Conservation (phyloP, 306 rosid genomes). For the Purshia tridentata region DNA sequence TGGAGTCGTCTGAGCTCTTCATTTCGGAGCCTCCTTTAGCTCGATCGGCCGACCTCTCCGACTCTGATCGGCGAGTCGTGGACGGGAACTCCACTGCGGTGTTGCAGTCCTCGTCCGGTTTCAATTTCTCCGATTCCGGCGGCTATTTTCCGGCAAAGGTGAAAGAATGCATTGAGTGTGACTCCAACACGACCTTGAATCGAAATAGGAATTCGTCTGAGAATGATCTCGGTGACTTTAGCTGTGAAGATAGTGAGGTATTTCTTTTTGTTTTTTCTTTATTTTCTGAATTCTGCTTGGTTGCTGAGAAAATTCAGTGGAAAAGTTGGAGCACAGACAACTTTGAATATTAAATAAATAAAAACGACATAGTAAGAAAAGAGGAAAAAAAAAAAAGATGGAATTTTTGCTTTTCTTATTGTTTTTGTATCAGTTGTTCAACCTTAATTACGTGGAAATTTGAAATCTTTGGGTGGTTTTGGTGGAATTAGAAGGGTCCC, state of each 20-base stretch:
- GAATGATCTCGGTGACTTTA: slow-evolving; percentile 43
- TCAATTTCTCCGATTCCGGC: slow-evolving; percentile 25
- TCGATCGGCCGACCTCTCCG: slow-evolving; percentile 27
- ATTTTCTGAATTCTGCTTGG: slow-evolving; percentile 2
- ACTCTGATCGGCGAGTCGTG: slow-evolving; percentile 15
- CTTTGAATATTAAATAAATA: neutral
- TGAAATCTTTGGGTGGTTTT: slow-evolving; percentile 24
- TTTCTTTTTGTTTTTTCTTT: neutral
- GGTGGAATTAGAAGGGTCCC: slow-evolving; percentile 42
- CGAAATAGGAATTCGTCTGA: slow-evolving; percentile 38
- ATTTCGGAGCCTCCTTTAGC: slow-evolving; percentile 15
- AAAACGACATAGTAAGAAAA: neutral
- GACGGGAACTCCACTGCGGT: slow-evolving; percentile 22
- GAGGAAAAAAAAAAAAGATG: neutral
- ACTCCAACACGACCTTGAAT: slow-evolving; percentile 32
- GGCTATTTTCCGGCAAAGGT: slow-evolving; percentile 20
- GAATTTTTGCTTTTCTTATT: slow-evolving; percentile 9
- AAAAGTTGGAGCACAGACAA: neutral
- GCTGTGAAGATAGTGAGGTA: slow-evolving; percentile 57
- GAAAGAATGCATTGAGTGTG: slow-evolving; percentile 38
- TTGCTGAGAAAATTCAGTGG: slow-evolving; percentile 4
- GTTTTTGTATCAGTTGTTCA: slow-evolving; percentile 10
- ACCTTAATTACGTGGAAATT: slow-evolving; percentile 10
- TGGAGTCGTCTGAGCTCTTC: slow-evolving; percentile 15
- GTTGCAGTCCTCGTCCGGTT: slow-evolving; percentile 13